These are phyloP conservation scores for Flaveria linearis DNA, from an alignment of 129 eudicot species.

Conservation along the genomic window DNA sequence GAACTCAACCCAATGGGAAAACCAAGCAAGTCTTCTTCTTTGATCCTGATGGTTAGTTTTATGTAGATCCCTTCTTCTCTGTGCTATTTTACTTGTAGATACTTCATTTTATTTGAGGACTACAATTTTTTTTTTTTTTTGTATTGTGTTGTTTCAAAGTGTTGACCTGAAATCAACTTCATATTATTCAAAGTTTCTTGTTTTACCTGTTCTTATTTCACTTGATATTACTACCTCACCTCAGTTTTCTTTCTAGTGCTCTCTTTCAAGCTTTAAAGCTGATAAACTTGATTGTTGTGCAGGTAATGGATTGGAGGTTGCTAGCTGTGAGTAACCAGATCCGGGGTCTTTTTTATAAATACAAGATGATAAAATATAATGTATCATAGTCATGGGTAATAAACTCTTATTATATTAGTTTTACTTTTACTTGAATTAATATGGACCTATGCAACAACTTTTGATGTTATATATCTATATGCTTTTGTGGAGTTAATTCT, in stretches of 20 bases:
- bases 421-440: not conserved
- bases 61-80: not conserved
- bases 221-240: too few relatives aligned
- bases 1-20: slow-evolving; percentile 79
- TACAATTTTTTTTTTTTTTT: not conserved
- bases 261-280: not conserved
- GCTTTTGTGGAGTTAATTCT: too few relatives aligned
- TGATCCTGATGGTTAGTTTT: slow-evolving; percentile 88
- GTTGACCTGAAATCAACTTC: too few relatives aligned
- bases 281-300: slow-evolving; percentile 31
- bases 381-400: not conserved
- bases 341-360: not conserved
- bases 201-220: too few relatives aligned
- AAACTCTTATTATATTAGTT: not conserved
- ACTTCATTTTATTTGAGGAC: not conserved
- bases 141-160: not conserved
- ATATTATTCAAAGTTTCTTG: too few relatives aligned
- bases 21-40: slow-evolving; percentile 90
- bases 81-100: not conserved
- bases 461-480: too few relatives aligned
- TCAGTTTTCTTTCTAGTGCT: not conserved
- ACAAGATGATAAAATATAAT: not conserved
- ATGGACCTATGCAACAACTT: too few relatives aligned
- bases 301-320: slow-evolving; percentile 96
- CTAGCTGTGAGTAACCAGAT: slow-evolving; percentile 38